A percentile compares a stretch with the other conserved stretches of the same genome.
phyloP scores from a whole-genome alignment of 2,329 filamentous ascomycete species.

The Pleomassaria siparia region DNA sequence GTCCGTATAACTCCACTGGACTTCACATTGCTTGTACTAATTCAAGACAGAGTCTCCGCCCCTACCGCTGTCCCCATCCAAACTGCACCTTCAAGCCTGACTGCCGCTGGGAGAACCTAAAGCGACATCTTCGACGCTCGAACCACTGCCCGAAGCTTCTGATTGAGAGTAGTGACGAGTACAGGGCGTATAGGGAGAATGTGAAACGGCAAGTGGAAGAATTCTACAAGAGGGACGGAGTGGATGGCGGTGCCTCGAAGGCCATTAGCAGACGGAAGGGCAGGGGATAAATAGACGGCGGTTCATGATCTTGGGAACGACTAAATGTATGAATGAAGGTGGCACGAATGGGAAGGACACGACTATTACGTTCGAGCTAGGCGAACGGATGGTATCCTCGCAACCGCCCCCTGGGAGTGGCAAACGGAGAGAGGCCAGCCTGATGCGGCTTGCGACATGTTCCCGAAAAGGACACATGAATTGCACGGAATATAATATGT shows the following conservation, averaged over 20 bases:
- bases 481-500: no score
- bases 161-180: slow-evolving; percentile 34
- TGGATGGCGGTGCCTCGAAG: slow-evolving; percentile 10
- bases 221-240: slow-evolving; percentile 34
- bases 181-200: slow-evolving; percentile 36
- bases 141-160: slow-evolving; percentile 40
- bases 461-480: no score
- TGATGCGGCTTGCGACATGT: no score
- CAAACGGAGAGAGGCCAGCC: no score
- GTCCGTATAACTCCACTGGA: slow-evolving; percentile 14
- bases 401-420: no score
- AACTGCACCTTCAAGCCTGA: slow-evolving; percentile 43
- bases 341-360: no score
- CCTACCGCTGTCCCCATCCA: slow-evolving; percentile 39
- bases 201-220: slow-evolving; percentile 37
- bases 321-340: neutral
- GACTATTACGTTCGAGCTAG: no score
- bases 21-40: neutral
- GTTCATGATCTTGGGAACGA: neutral
- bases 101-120: slow-evolving; percentile 44
- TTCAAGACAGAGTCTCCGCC: slow-evolving; percentile 32
- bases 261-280: neutral
- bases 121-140: slow-evolving; percentile 40
- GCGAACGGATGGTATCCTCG: no score
- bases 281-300: neutral